Evolutionary conservation across 768 basidiomycete species (phyloP), one percentile per base, ranked within the genome.

Genomic region (Boletellus ananiceps): DNA sequence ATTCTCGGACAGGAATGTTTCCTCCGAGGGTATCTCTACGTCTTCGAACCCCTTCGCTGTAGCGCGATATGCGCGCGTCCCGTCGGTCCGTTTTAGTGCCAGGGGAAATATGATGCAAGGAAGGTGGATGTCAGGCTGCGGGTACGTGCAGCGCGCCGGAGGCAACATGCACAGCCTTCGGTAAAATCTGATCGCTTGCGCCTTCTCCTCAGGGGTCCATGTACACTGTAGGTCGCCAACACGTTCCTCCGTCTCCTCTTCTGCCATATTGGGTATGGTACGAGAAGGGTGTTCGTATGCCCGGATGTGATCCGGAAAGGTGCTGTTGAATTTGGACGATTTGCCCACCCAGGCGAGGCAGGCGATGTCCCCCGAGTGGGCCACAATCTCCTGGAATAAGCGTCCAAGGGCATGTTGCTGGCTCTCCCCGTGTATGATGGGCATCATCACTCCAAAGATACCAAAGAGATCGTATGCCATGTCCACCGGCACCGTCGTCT

Each of bases 391-490:
- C 27, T 59, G 46, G 36, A 59, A 51, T 11, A 61, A 36, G 23
- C 60, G 57, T 1, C 60, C 60, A 5, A 61, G 52, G 6, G 60
- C 60, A 7, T 52, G 31, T 31, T 58, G 25, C 18, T 44, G 49
- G 32, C 39, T 50, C 39, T 62, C 57, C 13, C 60, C 60, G 1
- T 49, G 48, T 31, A 59, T 59, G 32, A 59, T 43, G 0, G 36
- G 19, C 41, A 56, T 56, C 11, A 40, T 48, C 23, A 59, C 6
- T 11, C 50, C 60, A 29, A 61, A 62, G 5, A 61, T 48, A 4
- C 60, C 60, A 25, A 62, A 54, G 5, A 61, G 50, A 8, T 54
- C 44, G 8, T 61, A 61, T 3, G 60, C 60, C 57, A 54, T 57
- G 37, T 61, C 60, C 8, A 36, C 60, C 0, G 46, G 48, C 1